phyloP scores from a whole-genome alignment of 768 basidiomycete species.

The Crucibulum laeve region DNA sequence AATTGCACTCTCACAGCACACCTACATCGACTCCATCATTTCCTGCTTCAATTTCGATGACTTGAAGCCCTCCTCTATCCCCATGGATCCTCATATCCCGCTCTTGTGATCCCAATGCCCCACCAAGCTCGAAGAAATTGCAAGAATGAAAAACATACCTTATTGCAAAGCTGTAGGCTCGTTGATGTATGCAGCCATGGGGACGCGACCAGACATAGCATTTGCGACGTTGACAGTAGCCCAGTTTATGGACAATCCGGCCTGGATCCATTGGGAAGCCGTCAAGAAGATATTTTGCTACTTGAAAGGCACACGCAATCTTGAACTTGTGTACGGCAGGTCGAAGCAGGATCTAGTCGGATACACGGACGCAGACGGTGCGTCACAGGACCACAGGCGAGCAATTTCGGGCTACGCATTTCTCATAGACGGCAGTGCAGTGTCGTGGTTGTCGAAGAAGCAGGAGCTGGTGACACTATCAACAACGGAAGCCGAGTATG shows the following conservation, averaged over 20 bases:
- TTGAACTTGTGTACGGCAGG: conserved; percentile 12
- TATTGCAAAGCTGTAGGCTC: conserved; percentile 23
- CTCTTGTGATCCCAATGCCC: conserved; percentile 16
- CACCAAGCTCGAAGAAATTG: conserved; percentile 10
- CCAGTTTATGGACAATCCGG: conserved; percentile 26
- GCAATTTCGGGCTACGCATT: conserved; percentile 22
- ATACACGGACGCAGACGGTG: conserved; percentile 4
- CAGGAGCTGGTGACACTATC: conserved; percentile 17
- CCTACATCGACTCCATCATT: conserved; percentile 25
- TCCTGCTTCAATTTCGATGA: conserved; percentile 15
- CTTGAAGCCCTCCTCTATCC: conserved; percentile 16
- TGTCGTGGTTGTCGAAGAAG: conserved; percentile 22
- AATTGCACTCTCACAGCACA: no score
- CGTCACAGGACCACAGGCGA: conserved; percentile 10
- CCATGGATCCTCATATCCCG: conserved; percentile 16
- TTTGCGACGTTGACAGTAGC: conserved; percentile 24
- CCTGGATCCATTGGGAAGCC: conserved; percentile 30
- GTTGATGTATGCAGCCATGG: conserved; percentile 25
- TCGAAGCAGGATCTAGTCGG: no score
- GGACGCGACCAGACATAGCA: conserved; percentile 27
- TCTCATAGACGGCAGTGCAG: conserved; percentile 17
- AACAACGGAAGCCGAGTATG: no score
- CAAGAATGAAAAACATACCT: conserved; percentile 17
- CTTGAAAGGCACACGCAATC: conserved; percentile 19
- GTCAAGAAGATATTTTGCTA: conserved; percentile 34